phyloP scores from a whole-genome alignment of 192 early-diverging fungal genomes.

The Entomortierella chlamydospora region DNA sequence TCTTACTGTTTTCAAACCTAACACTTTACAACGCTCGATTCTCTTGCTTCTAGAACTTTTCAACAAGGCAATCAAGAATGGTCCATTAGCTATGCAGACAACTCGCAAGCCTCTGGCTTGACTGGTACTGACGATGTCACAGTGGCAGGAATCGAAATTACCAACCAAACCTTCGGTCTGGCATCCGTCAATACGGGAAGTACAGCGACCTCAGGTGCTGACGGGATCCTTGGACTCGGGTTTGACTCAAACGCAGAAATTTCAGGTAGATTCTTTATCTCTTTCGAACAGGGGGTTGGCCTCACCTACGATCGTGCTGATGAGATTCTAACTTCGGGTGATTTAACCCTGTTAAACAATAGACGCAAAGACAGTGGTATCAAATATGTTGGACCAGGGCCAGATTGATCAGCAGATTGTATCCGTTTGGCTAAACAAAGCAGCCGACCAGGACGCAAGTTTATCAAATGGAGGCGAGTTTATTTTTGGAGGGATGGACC shows the following conservation, averaged over 20 bases:
- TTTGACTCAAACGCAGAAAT: slow-evolving; percentile 61
- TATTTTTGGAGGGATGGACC: slow-evolving; percentile 89
- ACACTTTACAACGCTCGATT: too few species aligned
- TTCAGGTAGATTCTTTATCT: slow-evolving; percentile 33
- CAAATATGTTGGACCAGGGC: slow-evolving; percentile 51
- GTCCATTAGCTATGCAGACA: slow-evolving; percentile 66
- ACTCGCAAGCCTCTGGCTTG: slow-evolving; percentile 60
- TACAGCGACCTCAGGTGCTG: slow-evolving; percentile 60
- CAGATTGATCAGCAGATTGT: slow-evolving; percentile 88
- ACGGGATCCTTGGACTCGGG: slow-evolving; percentile 70
- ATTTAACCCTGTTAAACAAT: too few species aligned
- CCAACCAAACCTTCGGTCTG: slow-evolving; percentile 58
- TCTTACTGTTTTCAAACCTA: too few species aligned
- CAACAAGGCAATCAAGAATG: slow-evolving; percentile 3
- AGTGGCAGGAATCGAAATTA: slow-evolving; percentile 55
- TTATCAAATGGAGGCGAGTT: slow-evolving; percentile 81
- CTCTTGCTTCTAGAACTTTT: not conserved
- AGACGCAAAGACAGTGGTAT: slow-evolving; percentile 50
- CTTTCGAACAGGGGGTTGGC: too few species aligned
- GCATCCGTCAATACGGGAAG: slow-evolving; percentile 61
- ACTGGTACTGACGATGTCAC: slow-evolving; percentile 58
- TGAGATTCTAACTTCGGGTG: too few species aligned
- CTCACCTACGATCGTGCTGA: too few species aligned
- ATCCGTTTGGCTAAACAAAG: slow-evolving; percentile 89
- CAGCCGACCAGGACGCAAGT: slow-evolving; percentile 59